A percentile compares a stretch with the other conserved stretches of the same genome.
phyloP scores from a whole-genome alignment of 140 eudicot genomes.

The Bidens hawaiensis region DNA sequence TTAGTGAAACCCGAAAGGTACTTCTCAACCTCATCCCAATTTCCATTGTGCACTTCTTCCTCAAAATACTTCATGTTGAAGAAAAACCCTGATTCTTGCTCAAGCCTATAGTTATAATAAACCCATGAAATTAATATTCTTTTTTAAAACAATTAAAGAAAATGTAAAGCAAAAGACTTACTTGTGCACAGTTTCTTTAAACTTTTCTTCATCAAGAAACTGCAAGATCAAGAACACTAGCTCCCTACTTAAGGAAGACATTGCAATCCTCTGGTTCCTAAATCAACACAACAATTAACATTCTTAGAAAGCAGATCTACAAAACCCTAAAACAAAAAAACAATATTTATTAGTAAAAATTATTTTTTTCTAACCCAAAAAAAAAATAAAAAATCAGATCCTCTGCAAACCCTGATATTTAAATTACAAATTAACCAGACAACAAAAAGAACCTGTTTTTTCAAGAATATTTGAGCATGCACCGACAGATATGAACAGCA shows the following conservation, averaged over 20 bases:
- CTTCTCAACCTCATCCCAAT: slow-evolving; percentile 91
- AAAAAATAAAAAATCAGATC: slow-evolving; percentile 32
- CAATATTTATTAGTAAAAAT: background rate
- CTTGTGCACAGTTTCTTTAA: slow-evolving; percentile 92
- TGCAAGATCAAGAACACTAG: slow-evolving; percentile 86
- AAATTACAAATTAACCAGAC: slow-evolving; percentile 11
- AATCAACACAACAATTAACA: slow-evolving; percentile 22
- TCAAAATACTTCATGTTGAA: slow-evolving; percentile 96
- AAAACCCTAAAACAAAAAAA: slow-evolving; percentile 12
- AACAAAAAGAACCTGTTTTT: slow-evolving; percentile 3
- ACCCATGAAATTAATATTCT: slow-evolving; percentile 1
- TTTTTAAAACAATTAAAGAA: background rate
- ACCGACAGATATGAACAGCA: slow-evolving; percentile 33
- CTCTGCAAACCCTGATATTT: slow-evolving; percentile 28
- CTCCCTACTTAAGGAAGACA: slow-evolving; percentile 94
- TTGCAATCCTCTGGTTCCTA: slow-evolving; percentile 34
- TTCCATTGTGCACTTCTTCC: slow-evolving; percentile 90
- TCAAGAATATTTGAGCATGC: slow-evolving; percentile 29
- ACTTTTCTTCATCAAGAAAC: slow-evolving; percentile 92
- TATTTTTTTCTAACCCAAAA: slow-evolving; percentile 13
- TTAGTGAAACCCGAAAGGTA: slow-evolving; percentile 93
- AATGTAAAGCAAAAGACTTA: slow-evolving; percentile 27
- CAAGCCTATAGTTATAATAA: slow-evolving; percentile 62
- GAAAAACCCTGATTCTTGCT: slow-evolving; percentile 92
- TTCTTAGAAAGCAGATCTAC: slow-evolving; percentile 59